Conservation (phyloP, 495 filamentous ascomycete genomes). For the Aspergillus biplanus region DNA sequence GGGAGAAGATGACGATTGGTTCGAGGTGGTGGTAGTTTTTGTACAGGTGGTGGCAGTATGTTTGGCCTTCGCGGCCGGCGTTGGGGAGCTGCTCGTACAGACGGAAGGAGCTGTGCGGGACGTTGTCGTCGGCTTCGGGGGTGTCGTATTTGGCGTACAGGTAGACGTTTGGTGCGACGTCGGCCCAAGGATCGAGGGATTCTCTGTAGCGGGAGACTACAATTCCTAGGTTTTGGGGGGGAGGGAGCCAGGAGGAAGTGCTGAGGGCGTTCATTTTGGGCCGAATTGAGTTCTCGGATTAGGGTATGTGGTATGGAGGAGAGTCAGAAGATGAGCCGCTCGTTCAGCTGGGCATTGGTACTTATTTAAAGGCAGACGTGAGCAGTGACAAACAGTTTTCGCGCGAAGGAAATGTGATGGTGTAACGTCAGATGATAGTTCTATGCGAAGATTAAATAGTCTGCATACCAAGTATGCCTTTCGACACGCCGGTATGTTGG, state of each 20-base stretch:
- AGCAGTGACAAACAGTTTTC: no score
- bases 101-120: constrained; percentile 9
- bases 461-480: no score
- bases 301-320: no score
- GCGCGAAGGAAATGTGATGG: no score
- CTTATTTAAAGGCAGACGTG: no score
- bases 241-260: not conserved
- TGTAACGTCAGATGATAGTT: no score
- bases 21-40: constrained; percentile 7
- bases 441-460: no score
- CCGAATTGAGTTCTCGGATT: no score
- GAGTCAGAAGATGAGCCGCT: no score
- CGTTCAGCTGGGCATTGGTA: no score
- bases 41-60: constrained; percentile 15
- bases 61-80: constrained; percentile 10
- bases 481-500: no score
- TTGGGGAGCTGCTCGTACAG: constrained; percentile 9
- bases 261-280: no score
- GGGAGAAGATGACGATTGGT: constrained; percentile 14
- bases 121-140: not conserved
- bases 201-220: constrained; percentile 6
- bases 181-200: not conserved
- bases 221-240: constrained; percentile 4
- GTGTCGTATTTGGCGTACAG: constrained; percentile 14
- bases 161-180: constrained; percentile 9